A percentile compares a stretch with the other conserved stretches of the same genome.
Conservation (phyloP, 2,329 filamentous ascomycete genomes). For the Cladobotryum protrusum region DNA sequence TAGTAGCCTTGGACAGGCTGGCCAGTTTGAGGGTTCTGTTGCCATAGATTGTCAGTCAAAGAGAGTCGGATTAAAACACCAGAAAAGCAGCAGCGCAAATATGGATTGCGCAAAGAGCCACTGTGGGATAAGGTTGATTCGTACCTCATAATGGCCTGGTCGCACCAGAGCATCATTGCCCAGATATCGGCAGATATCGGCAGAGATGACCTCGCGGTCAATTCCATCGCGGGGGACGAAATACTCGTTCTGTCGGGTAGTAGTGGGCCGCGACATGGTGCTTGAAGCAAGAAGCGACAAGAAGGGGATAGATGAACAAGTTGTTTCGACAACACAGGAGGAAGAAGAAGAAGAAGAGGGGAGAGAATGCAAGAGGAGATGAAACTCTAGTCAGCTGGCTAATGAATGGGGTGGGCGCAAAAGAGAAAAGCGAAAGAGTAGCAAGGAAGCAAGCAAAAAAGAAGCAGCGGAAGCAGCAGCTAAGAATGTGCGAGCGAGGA, state of each 20-base stretch:
- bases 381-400: too few species aligned
- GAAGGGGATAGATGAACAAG: conserved; percentile 13
- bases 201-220: conserved; percentile 76
- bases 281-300: conserved; percentile 13
- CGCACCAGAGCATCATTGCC: conserved; percentile 76
- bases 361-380: conserved; percentile 18
- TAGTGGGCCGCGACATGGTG: conserved; percentile 12
- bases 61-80: not conserved
- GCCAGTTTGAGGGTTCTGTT: conserved; percentile 48
- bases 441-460: not conserved
- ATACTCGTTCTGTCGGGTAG: conserved; percentile 64
- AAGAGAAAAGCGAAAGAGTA: too few species aligned
- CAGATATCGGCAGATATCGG: conserved; percentile 77
- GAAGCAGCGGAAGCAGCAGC: not conserved
- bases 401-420: too few species aligned
- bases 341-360: conserved; percentile 15
- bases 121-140: not conserved
- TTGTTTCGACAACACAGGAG: not conserved
- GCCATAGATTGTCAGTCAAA: not conserved
- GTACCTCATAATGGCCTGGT: conserved; percentile 67
- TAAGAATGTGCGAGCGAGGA: too few species aligned
- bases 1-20: conserved; percentile 66
- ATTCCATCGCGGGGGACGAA: conserved; percentile 77
- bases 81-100: not conserved
- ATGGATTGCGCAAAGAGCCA: not conserved